Conservation (phyloP, 768 basidiomycete species). For the Leccinum variicolor region DNA sequence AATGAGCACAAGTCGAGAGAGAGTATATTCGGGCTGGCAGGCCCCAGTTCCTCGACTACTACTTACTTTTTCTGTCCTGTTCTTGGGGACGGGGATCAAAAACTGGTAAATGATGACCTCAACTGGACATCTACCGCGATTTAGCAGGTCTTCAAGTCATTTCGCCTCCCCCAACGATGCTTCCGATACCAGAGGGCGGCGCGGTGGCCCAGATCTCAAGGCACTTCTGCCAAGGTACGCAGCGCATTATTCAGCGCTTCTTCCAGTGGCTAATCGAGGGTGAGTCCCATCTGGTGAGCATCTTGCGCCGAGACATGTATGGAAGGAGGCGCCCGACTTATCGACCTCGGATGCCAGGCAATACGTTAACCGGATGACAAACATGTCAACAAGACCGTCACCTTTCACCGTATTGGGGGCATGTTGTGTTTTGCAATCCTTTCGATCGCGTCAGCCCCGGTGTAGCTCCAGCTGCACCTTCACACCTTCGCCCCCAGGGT, state of each 20-base stretch:
- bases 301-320: slow-evolving; percentile 16
- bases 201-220: slow-evolving; percentile 10
- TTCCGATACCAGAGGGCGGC: slow-evolving; percentile 11
- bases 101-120: not conserved
- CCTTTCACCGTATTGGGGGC: not conserved
- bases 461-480: not conserved
- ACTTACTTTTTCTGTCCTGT: not conserved
- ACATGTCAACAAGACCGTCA: slow-evolving; percentile 6
- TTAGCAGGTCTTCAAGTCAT: slow-evolving; percentile 13
- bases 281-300: slow-evolving; percentile 6
- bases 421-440: not conserved
- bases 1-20: not conserved
- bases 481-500: not conserved
- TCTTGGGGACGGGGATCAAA: slow-evolving; percentile 24
- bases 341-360: not conserved
- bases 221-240: slow-evolving; percentile 12
- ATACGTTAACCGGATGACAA: slow-evolving; percentile 3
- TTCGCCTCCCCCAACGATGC: slow-evolving; percentile 19
- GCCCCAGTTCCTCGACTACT: slow-evolving; percentile 9
- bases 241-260: slow-evolving; percentile 4
- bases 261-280: slow-evolving; percentile 8
- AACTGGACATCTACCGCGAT: not conserved
- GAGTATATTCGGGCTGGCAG: not conserved
- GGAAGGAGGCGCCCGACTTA: slow-evolving; percentile 12
- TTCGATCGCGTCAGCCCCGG: not conserved